A percentile compares a stretch with the other conserved stretches of the same genome.
Evolutionary conservation across 345 rosid genomes (phyloP).

Genomic region (Cardamine resedifolia): DNA sequence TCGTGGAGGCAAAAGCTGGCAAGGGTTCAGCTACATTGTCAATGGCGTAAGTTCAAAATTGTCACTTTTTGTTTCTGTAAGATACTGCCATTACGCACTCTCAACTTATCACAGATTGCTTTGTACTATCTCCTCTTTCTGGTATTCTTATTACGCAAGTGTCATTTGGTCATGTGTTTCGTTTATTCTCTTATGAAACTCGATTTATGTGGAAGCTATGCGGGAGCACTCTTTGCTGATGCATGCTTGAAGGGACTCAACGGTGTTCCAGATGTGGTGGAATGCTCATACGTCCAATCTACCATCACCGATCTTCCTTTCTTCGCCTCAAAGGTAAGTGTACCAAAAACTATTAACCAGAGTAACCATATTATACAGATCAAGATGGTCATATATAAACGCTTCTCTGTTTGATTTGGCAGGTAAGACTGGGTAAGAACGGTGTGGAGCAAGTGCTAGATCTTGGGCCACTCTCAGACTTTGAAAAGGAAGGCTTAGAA

Average conservation of each 20-base stretch:
- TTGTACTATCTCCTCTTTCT: neutral
- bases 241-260: constrained; percentile 84
- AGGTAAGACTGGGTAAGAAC: constrained; percentile 82
- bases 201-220: constrained; percentile 47
- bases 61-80: neutral
- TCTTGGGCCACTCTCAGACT: constrained; percentile 74
- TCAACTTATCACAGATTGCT: neutral
- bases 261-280: constrained; percentile 75
- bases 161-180: neutral
- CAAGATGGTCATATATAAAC: neutral
- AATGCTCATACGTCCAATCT: constrained; percentile 80
- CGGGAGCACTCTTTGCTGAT: constrained; percentile 87
- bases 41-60: constrained; percentile 69
- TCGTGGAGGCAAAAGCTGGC: constrained; percentile 92
- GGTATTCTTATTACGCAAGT: neutral
- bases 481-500: constrained; percentile 66
- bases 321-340: constrained; percentile 69
- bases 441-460: constrained; percentile 79
- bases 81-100: neutral
- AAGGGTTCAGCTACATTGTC: constrained; percentile 90
- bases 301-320: constrained; percentile 72
- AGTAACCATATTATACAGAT: neutral
- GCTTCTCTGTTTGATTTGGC: constrained; percentile 25
- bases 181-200: constrained; percentile 1
- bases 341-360: constrained; percentile 14